Base-by-base conservation (phyloP, 768 basidiomycete genomes). In the Tylopilus felleus region DNA sequence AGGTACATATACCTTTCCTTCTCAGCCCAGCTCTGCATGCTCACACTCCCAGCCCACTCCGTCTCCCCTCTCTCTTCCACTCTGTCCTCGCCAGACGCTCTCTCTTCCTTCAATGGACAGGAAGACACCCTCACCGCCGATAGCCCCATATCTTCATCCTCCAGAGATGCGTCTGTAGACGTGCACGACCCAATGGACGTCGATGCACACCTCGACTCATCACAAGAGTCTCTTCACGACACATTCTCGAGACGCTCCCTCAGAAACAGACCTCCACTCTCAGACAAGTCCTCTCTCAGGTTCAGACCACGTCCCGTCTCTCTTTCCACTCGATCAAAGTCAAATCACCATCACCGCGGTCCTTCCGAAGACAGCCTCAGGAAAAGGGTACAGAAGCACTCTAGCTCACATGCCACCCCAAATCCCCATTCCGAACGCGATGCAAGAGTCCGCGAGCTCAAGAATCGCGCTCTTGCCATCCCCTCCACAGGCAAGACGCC, bases 401-500 rank as follows among this genome's bases (percentile, higher is more conserved):
- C 59, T 17, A 47, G 50, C 33, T 44, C 62, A 27, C 60, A 58
- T 53, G n/a, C 56, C 14, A 21, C 59, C 21, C 33, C 59, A 53
- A 71, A 60, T 52, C 58, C 52, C 21, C 55, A 63, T 19, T 64
- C 67, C 44, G 69, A 71, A 47, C 69, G 69, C 53, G 69, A 70
- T 59, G 45, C 47, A 17, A 65, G 54, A 52, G 69, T 70, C 1
- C 69, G 71, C 43, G 56, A 69, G 3, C 60, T 70, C 57, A 70
- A 71, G 58, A 47, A 23, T 22, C 71, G 69, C 22, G 69, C 69
- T 4, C 60, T 70, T 28, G 54, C 63, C 16, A 72, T 70, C 49
- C 71, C 66, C 35, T 70, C 69, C 47, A 70, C 69, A 8, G 69
- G 69, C 46, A 70, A 70, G 63, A 72, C 83, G 9, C 82, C 83